These are phyloP conservation scores for Aureobasidium melanogenum DNA, from an alignment of 2,329 filamentous ascomycete species.

Conservation along the genomic window DNA sequence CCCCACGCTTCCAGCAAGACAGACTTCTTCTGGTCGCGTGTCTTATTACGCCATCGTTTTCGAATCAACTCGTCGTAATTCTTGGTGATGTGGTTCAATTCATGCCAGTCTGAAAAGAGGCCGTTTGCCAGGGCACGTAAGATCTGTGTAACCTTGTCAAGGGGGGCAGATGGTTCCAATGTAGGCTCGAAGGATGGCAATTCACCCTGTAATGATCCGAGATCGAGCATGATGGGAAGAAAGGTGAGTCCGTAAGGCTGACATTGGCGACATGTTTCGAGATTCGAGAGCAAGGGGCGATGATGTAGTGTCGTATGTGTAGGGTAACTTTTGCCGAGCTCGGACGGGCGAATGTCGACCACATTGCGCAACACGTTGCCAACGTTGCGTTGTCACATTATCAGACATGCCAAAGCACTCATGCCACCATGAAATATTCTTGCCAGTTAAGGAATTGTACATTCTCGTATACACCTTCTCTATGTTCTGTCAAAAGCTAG, in stretches of 20 bases:
- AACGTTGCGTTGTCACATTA: too few species aligned
- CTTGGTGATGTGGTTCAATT: slow-evolving; percentile 35
- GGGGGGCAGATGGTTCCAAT: neutral
- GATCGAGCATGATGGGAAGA: neutral
- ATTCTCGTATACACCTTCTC: neutral
- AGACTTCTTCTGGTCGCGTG: slow-evolving; percentile 34
- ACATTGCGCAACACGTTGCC: too few species aligned
- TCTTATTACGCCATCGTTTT: slow-evolving; percentile 49
- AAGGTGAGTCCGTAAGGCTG: neutral
- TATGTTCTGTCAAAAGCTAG: neutral
- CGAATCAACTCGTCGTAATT: slow-evolving; percentile 44
- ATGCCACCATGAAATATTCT: neutral
- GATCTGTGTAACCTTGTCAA: neutral
- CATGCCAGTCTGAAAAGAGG: slow-evolving; percentile 30
- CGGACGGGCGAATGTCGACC: neutral
- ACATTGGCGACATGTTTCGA: neutral
- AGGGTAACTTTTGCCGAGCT: neutral
- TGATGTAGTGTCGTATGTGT: neutral
- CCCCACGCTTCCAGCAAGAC: slow-evolving; percentile 39
- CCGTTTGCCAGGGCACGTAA: neutral
- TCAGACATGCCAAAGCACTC: neutral
- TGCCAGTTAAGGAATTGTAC: neutral
- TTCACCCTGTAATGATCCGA: neutral
- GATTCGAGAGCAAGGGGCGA: neutral
- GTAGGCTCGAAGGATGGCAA: neutral